phyloP scores from a whole-genome alignment of 2,329 filamentous ascomycete species.

The Aspergillus costaricaensis region DNA sequence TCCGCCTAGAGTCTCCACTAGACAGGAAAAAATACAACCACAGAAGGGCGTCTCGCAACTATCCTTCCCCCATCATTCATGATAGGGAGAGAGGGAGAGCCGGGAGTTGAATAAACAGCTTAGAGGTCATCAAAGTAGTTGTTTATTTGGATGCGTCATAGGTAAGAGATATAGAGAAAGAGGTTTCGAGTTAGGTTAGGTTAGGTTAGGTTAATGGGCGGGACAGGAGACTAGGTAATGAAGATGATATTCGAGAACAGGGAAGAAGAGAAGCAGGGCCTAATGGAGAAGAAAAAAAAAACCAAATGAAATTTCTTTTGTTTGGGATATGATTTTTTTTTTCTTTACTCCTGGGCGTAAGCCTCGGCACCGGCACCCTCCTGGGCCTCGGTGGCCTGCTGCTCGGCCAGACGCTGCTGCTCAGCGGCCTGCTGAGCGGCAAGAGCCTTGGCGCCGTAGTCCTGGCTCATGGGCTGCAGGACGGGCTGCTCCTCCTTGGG shows the following conservation, averaged over 20 bases:
- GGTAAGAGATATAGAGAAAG: slow-evolving; percentile 30
- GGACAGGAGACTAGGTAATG: slow-evolving; percentile 26
- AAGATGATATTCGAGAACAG: slow-evolving; percentile 9
- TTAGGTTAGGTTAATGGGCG: slow-evolving; percentile 19
- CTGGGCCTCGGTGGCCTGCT: slow-evolving; percentile 55
- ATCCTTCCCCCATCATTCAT: neutral
- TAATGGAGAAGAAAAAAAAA: slow-evolving; percentile 32
- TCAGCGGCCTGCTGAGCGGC: slow-evolving; percentile 60
- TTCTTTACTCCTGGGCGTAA: slow-evolving; percentile 50
- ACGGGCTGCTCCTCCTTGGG: slow-evolving; percentile 99
- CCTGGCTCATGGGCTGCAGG: slow-evolving; percentile 93
- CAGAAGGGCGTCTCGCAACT: neutral
- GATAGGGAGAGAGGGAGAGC: neutral
- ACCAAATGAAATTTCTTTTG: slow-evolving; percentile 10
- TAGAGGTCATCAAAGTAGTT: slow-evolving; percentile 33
- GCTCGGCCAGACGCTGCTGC: slow-evolving; percentile 60
- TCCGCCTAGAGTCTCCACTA: slow-evolving; percentile 19
- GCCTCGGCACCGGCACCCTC: slow-evolving; percentile 46
- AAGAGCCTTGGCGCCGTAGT: slow-evolving; percentile 93
- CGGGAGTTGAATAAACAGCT: neutral
- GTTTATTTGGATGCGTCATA: slow-evolving; percentile 37
- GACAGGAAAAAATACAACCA: neutral
- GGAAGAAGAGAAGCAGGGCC: slow-evolving; percentile 28
- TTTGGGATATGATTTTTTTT: no score
- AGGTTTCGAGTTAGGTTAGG: slow-evolving; percentile 9